These are phyloP conservation scores for Maudiozyma saulgeensis DNA, from an alignment of 805 yeast species.

Conservation along the genomic window DNA sequence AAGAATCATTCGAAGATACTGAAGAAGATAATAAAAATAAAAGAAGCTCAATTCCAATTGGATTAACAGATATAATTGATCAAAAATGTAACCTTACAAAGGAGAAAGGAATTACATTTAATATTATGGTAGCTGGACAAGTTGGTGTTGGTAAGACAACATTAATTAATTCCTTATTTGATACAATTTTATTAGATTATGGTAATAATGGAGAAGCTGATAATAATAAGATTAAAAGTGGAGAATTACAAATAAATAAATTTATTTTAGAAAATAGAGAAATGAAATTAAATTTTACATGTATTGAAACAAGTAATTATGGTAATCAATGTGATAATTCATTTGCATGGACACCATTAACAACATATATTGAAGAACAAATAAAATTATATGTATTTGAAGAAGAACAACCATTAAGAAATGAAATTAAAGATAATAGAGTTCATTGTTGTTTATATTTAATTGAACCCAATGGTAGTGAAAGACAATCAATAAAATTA, in stretches of 20 bases:
- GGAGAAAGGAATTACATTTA: conserved; percentile 62
- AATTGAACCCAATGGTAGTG: conserved; percentile 40
- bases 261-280: conserved; percentile 44
- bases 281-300: conserved; percentile 49
- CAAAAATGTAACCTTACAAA: conserved; percentile 28
- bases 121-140: conserved; percentile 80
- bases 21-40: not conserved
- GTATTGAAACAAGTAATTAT: conserved; percentile 71
- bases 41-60: conserved; percentile 8
- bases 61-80: conserved; percentile 21
- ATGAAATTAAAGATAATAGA: conserved; percentile 46
- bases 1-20: not conserved
- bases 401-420: conserved; percentile 64
- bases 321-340: conserved; percentile 61
- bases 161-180: conserved; percentile 72
- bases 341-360: conserved; percentile 58
- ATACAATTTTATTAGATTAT: conserved; percentile 26
- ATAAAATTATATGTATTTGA: conserved; percentile 60
- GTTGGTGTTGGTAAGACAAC: conserved; percentile 79
- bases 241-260: not conserved
- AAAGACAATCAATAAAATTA: conserved; percentile 42
- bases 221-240: not conserved
- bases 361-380: conserved; percentile 72
- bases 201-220: not conserved
- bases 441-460: conserved; percentile 84